Evolutionary conservation across 1,139 yeast species (phyloP).

Genomic region (Arxiozyma slooffiae): DNA sequence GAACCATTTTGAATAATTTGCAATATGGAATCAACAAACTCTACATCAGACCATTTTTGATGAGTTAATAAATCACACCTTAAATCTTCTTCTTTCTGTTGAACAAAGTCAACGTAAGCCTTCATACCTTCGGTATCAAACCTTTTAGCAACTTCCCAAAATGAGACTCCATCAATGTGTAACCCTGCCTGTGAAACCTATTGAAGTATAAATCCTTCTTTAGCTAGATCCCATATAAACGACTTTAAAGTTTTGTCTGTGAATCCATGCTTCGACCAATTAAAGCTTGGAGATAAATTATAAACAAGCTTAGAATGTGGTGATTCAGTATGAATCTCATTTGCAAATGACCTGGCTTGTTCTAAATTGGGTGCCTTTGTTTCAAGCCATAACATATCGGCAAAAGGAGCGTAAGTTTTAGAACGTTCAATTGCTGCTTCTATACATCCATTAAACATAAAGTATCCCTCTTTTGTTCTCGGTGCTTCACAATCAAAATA

Average conservation of each 20-base stretch:
- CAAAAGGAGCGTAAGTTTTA: conserved; percentile 44
- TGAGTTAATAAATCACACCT: conserved; percentile 47
- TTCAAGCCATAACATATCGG: conserved; percentile 51
- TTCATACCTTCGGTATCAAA: conserved; percentile 45
- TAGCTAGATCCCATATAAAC: conserved; percentile 47
- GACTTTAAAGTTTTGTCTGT: conserved; percentile 36
- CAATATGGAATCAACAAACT: conserved; percentile 41
- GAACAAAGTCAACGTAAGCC: conserved; percentile 47
- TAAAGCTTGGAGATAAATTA: conserved; percentile 49
- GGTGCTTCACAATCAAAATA: conserved; percentile 51
- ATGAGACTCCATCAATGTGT: conserved; percentile 43
- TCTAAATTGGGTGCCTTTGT: conserved; percentile 45
- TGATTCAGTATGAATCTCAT: conserved; percentile 36
- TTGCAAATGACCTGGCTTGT: conserved; percentile 44
- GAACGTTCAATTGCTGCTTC: conserved; percentile 47
- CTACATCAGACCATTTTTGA: conserved; percentile 54
- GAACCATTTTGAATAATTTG: conserved; percentile 39
- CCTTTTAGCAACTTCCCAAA: conserved; percentile 40
- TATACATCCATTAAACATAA: conserved; percentile 40
- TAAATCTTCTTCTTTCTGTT: conserved; percentile 36
- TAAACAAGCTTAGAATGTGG: conserved; percentile 52
- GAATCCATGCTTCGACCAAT: conserved; percentile 50
- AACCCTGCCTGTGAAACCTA: conserved; percentile 48
- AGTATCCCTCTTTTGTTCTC: conserved; percentile 48
- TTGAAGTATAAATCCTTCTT: conserved; percentile 45